phyloP scores from a whole-genome alignment of 164 flowering plant genomes.

The Hamamelis virginiana region DNA sequence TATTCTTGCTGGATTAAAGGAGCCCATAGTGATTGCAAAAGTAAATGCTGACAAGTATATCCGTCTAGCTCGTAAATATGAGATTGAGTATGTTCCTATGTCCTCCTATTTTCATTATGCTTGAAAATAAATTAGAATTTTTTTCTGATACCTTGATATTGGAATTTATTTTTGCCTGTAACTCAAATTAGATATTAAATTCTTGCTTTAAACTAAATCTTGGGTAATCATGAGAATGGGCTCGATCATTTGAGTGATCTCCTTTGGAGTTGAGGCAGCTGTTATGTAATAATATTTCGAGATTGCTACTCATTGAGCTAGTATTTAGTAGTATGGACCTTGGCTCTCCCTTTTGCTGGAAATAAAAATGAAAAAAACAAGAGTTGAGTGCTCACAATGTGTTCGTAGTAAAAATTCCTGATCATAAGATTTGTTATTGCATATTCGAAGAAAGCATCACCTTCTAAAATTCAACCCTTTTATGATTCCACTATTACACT shows the following conservation, averaged over 20 bases:
- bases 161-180: background rate
- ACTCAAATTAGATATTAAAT: background rate
- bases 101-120: background rate
- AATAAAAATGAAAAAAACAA: background rate
- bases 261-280: background rate
- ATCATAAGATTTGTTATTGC: background rate
- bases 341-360: background rate
- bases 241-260: background rate
- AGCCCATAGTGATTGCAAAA: conserved; percentile 83
- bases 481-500: background rate
- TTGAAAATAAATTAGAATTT: background rate
- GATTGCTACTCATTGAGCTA: background rate
- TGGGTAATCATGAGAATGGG: background rate
- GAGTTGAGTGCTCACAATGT: background rate
- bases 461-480: background rate
- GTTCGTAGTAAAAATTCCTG: background rate
- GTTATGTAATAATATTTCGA: background rate
- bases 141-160: background rate
- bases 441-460: background rate
- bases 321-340: too few species aligned
- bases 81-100: conserved; percentile 66
- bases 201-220: background rate
- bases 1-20: conserved; percentile 60
- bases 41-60: conserved; percentile 84
- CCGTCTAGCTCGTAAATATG: conserved; percentile 62